Evolutionary conservation across 371 early-diverging fungal species (phyloP).

Genomic region (Haplosporangium sp.): DNA sequence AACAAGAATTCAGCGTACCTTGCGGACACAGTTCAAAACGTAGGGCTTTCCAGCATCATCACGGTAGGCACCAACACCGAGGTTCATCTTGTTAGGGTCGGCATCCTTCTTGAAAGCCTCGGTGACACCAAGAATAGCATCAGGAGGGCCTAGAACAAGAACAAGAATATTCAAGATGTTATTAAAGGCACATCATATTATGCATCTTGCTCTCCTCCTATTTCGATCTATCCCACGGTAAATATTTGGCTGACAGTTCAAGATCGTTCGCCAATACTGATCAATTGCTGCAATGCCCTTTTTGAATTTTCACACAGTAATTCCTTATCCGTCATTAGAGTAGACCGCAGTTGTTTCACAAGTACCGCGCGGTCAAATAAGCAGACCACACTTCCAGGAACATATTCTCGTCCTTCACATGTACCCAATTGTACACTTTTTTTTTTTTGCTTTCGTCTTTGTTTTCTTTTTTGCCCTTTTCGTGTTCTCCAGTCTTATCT

Average conservation of each 20-base stretch:
- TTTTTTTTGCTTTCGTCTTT: no score
- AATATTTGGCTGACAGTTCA: no score
- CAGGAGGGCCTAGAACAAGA: conserved; percentile 83
- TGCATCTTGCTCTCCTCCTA: not conserved
- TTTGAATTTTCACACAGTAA: not conserved
- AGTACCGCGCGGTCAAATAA: not conserved
- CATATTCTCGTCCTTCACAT: not conserved
- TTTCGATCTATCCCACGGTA: not conserved
- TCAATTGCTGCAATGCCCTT: not conserved
- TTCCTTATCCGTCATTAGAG: not conserved
- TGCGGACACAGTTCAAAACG: conserved; percentile 88
- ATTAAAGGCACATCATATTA: not conserved
- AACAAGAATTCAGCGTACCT: conserved; percentile 61
- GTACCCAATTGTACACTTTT: not conserved
- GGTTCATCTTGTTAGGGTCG: conserved; percentile 94
- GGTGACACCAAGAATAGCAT: conserved; percentile 96
- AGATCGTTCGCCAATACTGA: no score
- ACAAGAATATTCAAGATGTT: not conserved
- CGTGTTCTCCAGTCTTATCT: not conserved
- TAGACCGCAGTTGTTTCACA: not conserved
- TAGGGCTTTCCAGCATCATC: conserved; percentile 95
- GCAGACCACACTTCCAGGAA: not conserved
- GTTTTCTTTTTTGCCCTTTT: not conserved
- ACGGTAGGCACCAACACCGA: conserved; percentile 98
- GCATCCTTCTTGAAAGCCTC: conserved; percentile 96